Percentiles rank a stretch among this genome's conserved stretches.
These are phyloP conservation scores for Cystobasidium ongulense DNA, from an alignment of 768 basidiomycete species.

Conservation along the genomic window DNA sequence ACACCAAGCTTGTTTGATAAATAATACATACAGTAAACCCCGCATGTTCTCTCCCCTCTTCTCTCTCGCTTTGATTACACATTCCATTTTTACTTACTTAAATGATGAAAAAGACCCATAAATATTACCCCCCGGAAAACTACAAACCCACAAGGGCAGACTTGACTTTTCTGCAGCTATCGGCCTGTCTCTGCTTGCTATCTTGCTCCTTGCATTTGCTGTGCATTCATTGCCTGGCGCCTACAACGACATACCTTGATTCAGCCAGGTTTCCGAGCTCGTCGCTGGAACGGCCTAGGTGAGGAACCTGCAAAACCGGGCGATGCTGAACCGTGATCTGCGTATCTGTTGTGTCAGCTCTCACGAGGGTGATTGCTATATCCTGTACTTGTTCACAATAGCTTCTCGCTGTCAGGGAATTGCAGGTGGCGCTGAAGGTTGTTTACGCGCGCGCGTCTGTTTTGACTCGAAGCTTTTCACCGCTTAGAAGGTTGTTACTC, in stretches of 20 bases:
- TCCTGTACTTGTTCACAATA: too few species aligned
- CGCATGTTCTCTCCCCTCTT: not conserved
- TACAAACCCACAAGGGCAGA: too few species aligned
- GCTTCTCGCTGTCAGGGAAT: too few species aligned
- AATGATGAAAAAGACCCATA: not conserved
- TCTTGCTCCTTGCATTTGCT: not conserved
- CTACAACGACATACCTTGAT: too few species aligned
- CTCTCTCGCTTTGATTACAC: not conserved
- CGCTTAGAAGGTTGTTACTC: too few species aligned
- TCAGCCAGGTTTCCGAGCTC: too few species aligned
- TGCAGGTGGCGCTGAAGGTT: not conserved
- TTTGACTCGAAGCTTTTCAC: not conserved
- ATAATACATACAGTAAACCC: not conserved
- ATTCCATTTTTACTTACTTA: not conserved
- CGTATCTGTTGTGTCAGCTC: too few species aligned
- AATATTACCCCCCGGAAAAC: not conserved
- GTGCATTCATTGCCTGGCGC: too few species aligned
- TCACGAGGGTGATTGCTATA: too few species aligned
- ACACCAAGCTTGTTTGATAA: not conserved
- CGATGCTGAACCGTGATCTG: too few species aligned
- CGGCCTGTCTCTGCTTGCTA: not conserved
- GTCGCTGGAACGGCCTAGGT: too few species aligned
- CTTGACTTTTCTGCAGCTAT: not conserved
- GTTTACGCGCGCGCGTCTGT: not conserved
- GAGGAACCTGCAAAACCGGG: too few species aligned